These are phyloP conservation scores for Daldinia bambusicola DNA, from an alignment of 495 filamentous ascomycete genomes.

Conservation along the genomic window DNA sequence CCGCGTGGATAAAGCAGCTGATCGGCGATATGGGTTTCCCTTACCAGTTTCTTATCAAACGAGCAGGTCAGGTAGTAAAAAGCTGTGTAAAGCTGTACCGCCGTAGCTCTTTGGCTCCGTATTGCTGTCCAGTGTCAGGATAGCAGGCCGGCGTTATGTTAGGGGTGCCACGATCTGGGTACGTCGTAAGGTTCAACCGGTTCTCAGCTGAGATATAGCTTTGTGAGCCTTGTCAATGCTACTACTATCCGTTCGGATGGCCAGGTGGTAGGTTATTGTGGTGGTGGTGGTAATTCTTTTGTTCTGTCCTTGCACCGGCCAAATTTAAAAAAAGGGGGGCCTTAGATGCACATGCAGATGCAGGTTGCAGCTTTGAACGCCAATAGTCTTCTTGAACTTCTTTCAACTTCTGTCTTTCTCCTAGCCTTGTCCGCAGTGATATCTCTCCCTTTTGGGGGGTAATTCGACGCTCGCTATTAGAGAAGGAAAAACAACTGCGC, in stretches of 20 bases:
- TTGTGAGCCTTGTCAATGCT: conserved; percentile 16
- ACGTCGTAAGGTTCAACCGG: not conserved
- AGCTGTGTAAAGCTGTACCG: not conserved
- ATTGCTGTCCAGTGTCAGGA: no score
- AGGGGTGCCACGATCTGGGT: conserved; percentile 4
- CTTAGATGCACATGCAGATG: conserved; percentile 44
- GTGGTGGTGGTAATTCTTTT: conserved; percentile 10
- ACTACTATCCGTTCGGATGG: conserved; percentile 7
- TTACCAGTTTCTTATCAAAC: conserved; percentile 36
- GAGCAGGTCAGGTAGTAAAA: conserved; percentile 25
- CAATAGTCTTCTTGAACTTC: conserved; percentile 42
- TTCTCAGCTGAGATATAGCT: conserved; percentile 15
- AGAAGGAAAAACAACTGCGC: not conserved
- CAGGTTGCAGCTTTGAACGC: conserved; percentile 40
- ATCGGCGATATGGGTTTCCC: conserved; percentile 39
- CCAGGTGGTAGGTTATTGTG: conserved; percentile 1
- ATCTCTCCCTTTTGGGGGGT: conserved; percentile 8
- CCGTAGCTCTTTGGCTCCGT: not conserved
- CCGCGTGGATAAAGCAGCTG: conserved; percentile 43
- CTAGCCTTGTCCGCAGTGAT: not conserved
- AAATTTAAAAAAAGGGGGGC: conserved; percentile 35
- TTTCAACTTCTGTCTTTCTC: conserved; percentile 27
- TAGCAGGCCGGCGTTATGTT: not conserved
- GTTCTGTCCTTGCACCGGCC: conserved; percentile 26
- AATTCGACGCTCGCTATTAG: not conserved